A percentile compares a stretch with the other conserved stretches of the same genome.
Evolutionary conservation across 306 rosid genomes (phyloP).

Genomic region (Trifolium subterraneum): DNA sequence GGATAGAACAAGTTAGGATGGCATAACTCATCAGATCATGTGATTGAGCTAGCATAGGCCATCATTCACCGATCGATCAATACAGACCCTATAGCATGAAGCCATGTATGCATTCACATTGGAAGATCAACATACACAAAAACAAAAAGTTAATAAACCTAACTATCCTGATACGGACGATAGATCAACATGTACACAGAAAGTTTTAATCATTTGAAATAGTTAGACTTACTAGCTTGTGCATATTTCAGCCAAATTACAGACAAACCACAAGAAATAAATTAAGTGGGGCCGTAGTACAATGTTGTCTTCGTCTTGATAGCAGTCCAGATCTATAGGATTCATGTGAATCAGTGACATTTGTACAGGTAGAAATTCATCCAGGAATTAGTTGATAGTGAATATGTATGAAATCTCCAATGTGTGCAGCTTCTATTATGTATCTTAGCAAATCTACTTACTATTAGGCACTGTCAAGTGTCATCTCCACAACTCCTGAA

Average conservation of each 20-base stretch:
- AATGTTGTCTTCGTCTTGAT: constrained; percentile 1
- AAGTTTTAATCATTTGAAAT: neutral
- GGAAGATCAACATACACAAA: no score
- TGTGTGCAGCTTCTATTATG: constrained; percentile 35
- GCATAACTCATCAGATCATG: constrained; percentile 9
- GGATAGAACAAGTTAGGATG: constrained; percentile 13
- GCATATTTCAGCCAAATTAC: constrained; percentile 1
- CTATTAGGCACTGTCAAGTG: constrained; percentile 33
- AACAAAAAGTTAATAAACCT: neutral
- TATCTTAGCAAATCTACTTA: constrained; percentile 30
- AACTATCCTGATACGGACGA: neutral
- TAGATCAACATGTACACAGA: constrained; percentile 6
- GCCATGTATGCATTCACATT: neutral
- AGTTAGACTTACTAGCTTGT: neutral
- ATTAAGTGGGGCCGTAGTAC: neutral
- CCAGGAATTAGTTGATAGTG: constrained; percentile 13
- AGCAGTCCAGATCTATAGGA: constrained; percentile 13
- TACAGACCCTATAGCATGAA: neutral
- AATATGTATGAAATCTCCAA: constrained; percentile 21
- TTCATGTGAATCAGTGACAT: constrained; percentile 11
- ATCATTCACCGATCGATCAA: neutral
- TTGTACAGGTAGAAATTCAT: constrained; percentile 34
- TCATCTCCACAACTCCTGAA: constrained; percentile 59
- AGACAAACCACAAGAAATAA: neutral
- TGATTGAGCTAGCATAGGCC: neutral